Evolutionary conservation across 106 monocot genomes (phyloP).

Genomic region (Allium sativum): DNA sequence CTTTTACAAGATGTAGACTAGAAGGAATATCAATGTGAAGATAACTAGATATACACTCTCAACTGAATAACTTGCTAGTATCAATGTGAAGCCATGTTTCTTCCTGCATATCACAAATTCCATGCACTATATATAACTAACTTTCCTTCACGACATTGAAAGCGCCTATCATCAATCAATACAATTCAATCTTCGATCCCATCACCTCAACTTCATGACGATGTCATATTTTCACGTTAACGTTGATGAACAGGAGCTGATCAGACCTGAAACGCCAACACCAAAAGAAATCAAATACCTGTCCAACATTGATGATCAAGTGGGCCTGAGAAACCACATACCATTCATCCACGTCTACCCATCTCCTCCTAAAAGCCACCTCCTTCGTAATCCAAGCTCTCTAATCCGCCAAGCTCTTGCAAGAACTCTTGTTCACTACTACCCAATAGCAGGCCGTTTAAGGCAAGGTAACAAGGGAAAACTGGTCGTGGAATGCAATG

Average conservation of each 20-base stretch:
- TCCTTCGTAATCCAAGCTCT: conserved; percentile 6
- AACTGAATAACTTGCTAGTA: no score
- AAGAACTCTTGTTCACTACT: conserved; percentile 18
- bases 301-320: conserved; percentile 56
- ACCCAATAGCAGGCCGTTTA: conserved; percentile 23
- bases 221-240: conserved; percentile 15
- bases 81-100: no score
- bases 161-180: not conserved
- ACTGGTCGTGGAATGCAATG: conserved; percentile 17
- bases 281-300: conserved; percentile 40
- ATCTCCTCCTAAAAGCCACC: not conserved
- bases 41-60: no score
- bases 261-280: conserved; percentile 30
- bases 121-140: no score
- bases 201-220: not conserved
- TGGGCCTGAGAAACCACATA: conserved; percentile 33
- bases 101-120: no score
- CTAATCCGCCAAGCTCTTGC: conserved; percentile 8
- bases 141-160: no score
- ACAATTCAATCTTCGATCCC: no score
- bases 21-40: no score
- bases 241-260: conserved; percentile 17
- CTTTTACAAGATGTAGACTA: no score
- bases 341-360: conserved; percentile 38
- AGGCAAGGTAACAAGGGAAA: conserved; percentile 7